These are phyloP conservation scores for Salvia splendens DNA, from an alignment of 257 asterid species.

Conservation along the genomic window DNA sequence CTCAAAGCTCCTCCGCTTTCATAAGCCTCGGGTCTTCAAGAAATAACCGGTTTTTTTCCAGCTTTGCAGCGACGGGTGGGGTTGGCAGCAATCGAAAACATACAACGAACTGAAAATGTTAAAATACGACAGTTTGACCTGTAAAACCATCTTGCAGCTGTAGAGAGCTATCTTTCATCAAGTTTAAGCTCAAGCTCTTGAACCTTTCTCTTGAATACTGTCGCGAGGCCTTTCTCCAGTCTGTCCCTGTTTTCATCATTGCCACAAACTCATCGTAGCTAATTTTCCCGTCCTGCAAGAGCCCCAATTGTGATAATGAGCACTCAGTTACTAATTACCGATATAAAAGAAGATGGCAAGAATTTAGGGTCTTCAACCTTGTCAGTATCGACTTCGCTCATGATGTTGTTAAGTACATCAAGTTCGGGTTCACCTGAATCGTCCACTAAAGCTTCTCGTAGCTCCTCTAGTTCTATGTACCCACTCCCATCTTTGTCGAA, in stretches of 20 bases:
- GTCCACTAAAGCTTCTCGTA: conserved; percentile 70
- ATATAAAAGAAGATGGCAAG: conserved; percentile 7
- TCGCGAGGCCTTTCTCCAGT: conserved; percentile 57
- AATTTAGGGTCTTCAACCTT: conserved; percentile 53
- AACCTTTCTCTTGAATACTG: conserved; percentile 91
- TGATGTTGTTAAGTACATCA: conserved; percentile 60
- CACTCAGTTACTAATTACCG: neutral
- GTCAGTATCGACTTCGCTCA: conserved; percentile 89
- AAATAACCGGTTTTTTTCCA: conserved; percentile 7
- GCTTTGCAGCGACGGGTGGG: neutral
- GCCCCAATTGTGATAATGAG: conserved; percentile 1
- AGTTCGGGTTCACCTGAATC: conserved; percentile 73
- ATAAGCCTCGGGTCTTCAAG: conserved; percentile 20
- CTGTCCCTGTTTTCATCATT: too few relatives aligned
- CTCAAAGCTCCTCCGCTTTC: conserved; percentile 30
- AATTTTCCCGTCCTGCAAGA: conserved; percentile 70
- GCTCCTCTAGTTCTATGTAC: conserved; percentile 77
- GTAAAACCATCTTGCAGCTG: conserved; percentile 82
- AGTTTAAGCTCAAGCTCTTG: conserved; percentile 82
- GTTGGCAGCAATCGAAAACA: neutral
- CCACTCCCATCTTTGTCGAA: conserved; percentile 87
- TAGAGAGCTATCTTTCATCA: conserved; percentile 85
- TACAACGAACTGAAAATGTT: conserved; percentile 17
- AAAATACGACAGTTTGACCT: conserved; percentile 68
- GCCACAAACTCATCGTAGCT: conserved; percentile 77